Conservation (phyloP, 2,329 filamentous ascomycete genomes). For the Graphiopsis chlorocephala region DNA sequence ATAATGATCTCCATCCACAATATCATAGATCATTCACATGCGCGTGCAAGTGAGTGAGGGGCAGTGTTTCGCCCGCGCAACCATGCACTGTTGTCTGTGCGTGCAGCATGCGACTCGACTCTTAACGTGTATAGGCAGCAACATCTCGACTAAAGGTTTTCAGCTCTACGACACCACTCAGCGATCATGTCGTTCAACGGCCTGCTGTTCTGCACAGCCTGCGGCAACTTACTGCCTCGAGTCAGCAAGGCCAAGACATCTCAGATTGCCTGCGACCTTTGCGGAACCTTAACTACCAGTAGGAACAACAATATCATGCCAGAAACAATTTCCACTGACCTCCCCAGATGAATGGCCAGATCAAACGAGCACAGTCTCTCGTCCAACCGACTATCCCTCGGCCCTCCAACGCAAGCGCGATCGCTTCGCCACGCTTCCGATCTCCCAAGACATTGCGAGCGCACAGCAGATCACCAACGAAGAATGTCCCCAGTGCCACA, state of each 20-base stretch:
- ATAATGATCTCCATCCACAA: not conserved
- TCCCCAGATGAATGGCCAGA: constrained; percentile 65
- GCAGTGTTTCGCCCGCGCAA: not conserved
- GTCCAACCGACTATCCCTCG: not conserved
- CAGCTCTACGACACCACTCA: not conserved
- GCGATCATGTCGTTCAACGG: constrained; percentile 76
- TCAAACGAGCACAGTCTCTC: constrained; percentile 63
- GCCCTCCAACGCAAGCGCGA: constrained; percentile 14
- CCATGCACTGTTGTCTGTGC: not conserved
- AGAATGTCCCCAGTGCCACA: constrained; percentile 73
- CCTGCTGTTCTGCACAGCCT: constrained; percentile 84
- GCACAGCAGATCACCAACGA: constrained; percentile 66
- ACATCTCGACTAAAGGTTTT: not conserved
- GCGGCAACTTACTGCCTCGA: constrained; percentile 79
- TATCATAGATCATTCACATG: not conserved
- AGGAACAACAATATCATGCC: constrained; percentile 15
- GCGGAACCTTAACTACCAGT: constrained; percentile 80
- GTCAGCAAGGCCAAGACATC: constrained; percentile 72
- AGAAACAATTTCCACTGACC: not conserved
- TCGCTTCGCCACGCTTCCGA: not conserved
- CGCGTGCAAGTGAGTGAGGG: not conserved
- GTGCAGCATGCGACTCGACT: not conserved
- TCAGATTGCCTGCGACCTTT: constrained; percentile 75
- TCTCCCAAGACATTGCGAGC: constrained; percentile 59
- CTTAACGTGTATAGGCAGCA: not conserved